These are phyloP conservation scores for Physcomitrium patens DNA, from an alignment of 225 moss, liverwort and hornwort genomes.

Conservation along the genomic window DNA sequence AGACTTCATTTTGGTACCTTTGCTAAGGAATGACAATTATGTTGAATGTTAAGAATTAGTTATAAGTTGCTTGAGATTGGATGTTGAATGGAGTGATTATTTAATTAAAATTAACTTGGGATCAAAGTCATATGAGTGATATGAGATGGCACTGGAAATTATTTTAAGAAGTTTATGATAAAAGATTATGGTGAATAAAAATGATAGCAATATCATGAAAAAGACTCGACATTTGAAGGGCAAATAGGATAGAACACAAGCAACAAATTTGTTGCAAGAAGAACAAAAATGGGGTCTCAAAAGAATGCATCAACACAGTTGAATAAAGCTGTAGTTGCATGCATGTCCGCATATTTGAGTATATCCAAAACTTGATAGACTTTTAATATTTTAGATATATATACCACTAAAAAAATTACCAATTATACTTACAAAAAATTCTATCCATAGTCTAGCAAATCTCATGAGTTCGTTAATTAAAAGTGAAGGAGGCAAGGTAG, in stretches of 20 bases:
- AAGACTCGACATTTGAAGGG: neutral
- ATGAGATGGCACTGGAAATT: neutral
- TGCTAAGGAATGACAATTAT: neutral
- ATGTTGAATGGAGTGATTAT: neutral
- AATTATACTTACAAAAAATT: too few species aligned
- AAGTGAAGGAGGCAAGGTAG: neutral
- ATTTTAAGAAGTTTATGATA: neutral
- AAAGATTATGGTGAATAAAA: too few species aligned
- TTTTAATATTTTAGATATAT: too few species aligned
- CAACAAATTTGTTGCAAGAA: too few species aligned
- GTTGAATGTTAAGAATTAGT: slow-evolving; percentile 10
- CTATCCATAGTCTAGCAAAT: neutral
- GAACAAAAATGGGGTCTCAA: too few species aligned
- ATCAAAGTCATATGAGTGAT: neutral
- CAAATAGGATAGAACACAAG: too few species aligned
- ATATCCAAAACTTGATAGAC: too few species aligned
- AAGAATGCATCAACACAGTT: too few species aligned
- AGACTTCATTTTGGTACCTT: neutral
- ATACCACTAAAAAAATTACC: too few species aligned
- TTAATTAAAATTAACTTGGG: too few species aligned
- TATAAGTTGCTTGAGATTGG: too few species aligned
- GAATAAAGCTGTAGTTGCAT: neutral
- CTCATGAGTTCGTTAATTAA: neutral
- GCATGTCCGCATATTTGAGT: neutral
- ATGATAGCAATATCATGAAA: neutral